These are phyloP conservation scores for Annulohypoxylon stygium DNA, from an alignment of 495 filamentous ascomycete species.

Conservation along the genomic window DNA sequence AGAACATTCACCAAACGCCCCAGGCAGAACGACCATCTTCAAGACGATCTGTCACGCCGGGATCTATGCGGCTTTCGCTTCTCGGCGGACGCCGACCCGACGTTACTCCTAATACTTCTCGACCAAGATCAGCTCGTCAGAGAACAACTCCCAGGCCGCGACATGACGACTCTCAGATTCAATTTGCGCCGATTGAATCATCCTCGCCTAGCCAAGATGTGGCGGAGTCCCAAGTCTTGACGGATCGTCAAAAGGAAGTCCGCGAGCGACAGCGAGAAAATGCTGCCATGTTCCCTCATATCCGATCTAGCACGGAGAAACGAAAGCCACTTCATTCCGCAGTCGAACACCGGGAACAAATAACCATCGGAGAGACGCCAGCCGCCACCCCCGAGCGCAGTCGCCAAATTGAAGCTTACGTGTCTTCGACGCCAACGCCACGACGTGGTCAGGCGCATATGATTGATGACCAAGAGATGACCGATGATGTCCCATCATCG, in stretches of 20 bases:
- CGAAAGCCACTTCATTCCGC: constrained; percentile 29
- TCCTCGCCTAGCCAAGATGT: constrained; percentile 59
- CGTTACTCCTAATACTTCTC: constrained; percentile 44
- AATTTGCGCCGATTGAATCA: constrained; percentile 76
- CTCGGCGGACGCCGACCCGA: constrained; percentile 46
- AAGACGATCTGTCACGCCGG: constrained; percentile 46
- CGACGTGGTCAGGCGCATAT: constrained; percentile 59
- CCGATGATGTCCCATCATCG: constrained; percentile 64
- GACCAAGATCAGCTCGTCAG: constrained; percentile 45
- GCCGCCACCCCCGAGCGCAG: constrained; percentile 58
- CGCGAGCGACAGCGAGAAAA: constrained; percentile 74
- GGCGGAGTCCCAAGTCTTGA: constrained; percentile 75
- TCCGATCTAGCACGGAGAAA: constrained; percentile 70
- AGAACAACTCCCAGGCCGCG: constrained; percentile 60
- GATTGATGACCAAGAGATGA: constrained; percentile 57
- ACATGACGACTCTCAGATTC: constrained; percentile 83
- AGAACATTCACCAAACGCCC: constrained; percentile 42
- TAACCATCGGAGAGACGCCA: constrained; percentile 22
- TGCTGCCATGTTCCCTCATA: constrained; percentile 77
- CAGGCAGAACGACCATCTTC: constrained; percentile 35
- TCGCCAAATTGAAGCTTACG: constrained; percentile 67
- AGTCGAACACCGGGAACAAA: constrained; percentile 12
- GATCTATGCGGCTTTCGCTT: constrained; percentile 43
- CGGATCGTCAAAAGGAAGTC: constrained; percentile 79
- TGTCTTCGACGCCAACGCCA: constrained; percentile 88